phyloP scores from a whole-genome alignment of 495 filamentous ascomycete species.

The Aspergillus asperescens region DNA sequence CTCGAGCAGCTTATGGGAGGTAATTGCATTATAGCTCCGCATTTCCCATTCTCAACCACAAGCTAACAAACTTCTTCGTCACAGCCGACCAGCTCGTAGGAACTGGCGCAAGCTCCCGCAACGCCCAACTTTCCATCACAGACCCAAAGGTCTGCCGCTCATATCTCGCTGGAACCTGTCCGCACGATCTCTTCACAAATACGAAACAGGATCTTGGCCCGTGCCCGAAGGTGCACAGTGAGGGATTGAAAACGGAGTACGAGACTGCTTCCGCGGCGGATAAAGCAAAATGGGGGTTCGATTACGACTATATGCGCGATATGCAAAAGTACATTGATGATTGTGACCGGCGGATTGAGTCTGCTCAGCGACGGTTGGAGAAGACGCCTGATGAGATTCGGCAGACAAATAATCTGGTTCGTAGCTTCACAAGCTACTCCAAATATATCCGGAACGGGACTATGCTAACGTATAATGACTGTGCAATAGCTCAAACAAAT shows the following conservation, averaged over 20 bases:
- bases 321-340: slow-evolving; percentile 94
- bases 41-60: slow-evolving; percentile 1
- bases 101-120: slow-evolving; percentile 61
- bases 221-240: slow-evolving; percentile 86
- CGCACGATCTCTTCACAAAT: slow-evolving; percentile 99
- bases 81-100: slow-evolving; percentile 76
- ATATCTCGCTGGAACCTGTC: slow-evolving; percentile 89
- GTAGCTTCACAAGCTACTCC: background rate
- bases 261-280: slow-evolving; percentile 60
- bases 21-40: slow-evolving; percentile 21
- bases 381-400: slow-evolving; percentile 97
- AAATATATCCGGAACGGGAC: background rate
- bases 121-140: slow-evolving; percentile 76
- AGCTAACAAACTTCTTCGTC: slow-evolving; percentile 32
- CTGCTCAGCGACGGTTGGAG: slow-evolving; percentile 82
- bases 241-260: slow-evolving; percentile 83
- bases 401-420: slow-evolving; percentile 82
- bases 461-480: background rate
- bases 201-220: slow-evolving; percentile 95
- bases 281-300: slow-evolving; percentile 77
- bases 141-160: slow-evolving; percentile 94
- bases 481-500: slow-evolving; percentile 74
- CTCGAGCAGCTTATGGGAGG: slow-evolving; percentile 75
- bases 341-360: slow-evolving; percentile 90
- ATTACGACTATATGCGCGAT: slow-evolving; percentile 93